Base-by-base conservation (phyloP, 73 alveolate genomes). In the Paramecium primaurelia region DNA sequence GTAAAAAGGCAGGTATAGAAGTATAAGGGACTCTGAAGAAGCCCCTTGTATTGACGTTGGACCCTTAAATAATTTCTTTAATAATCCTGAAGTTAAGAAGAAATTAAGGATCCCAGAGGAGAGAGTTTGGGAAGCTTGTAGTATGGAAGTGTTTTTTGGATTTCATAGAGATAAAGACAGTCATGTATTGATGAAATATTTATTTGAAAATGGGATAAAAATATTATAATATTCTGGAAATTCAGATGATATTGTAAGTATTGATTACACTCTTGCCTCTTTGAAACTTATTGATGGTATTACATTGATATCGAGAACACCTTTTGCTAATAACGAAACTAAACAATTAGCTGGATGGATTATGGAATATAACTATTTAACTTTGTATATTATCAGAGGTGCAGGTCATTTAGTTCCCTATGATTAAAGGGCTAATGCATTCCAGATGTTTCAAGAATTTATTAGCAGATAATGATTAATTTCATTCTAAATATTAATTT, bases 161-260 rank as follows among this genome's bases (percentile, higher is more conserved):
- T 80, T 28, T 36, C 6, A 42, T 9, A 80, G 91, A 28, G 25
- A 26, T 44, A 80, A 45, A 32, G 47, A 28, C 51, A 34, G 49
- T 80, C 58, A 42, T 45, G 44, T 44, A 34, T 28, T 42, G 16
- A 28, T 64, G 84, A 64, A 64, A 64, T 64, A 42, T 5, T 25
- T 80, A 3, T 28, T 14, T 45, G 75, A 80, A 28, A 42, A 80
- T 44, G 90, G 92, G 25, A 83, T 91, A 51, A 92, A 94, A 58
- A 92, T 95, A 44, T 88, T 95, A 20, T 18, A 80, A 80, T 80
- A 45, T 9, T 80, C 91, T 14, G 91, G 91, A 5, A 80, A 80
- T 49, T 11, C 47, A 5, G 91, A 80, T 47, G 71, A 42, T 45
- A 42, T 80, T 45, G 91, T 80, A 2, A 80, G 91, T 10, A 25